Evolutionary conservation across 2,329 filamentous ascomycete genomes (phyloP).

Genomic region (Lojkania enalia): DNA sequence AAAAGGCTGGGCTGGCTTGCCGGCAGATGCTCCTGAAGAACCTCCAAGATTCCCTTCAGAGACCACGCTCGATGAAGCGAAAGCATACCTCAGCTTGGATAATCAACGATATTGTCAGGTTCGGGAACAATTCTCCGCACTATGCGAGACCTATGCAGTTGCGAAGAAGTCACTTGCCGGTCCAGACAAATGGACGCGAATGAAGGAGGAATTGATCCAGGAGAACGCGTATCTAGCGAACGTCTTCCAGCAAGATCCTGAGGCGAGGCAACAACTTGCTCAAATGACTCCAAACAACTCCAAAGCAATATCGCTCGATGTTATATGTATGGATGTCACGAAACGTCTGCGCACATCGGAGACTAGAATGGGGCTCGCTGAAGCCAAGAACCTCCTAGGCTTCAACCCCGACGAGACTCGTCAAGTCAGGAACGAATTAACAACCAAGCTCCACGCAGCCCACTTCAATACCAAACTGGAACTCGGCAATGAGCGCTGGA

Average conservation of each 20-base stretch:
- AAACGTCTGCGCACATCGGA: constrained; percentile 72
- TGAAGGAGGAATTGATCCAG: constrained; percentile 68
- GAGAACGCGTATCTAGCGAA: constrained; percentile 66
- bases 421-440: constrained; percentile 67
- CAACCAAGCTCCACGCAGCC: constrained; percentile 65
- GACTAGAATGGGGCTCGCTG: constrained; percentile 69
- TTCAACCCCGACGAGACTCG: constrained; percentile 71
- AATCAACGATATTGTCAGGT: constrained; percentile 65
- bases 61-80: constrained; percentile 78
- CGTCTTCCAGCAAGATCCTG: constrained; percentile 61
- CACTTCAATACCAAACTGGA: constrained; percentile 75
- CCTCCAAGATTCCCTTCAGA: constrained; percentile 79
- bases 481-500: constrained; percentile 71
- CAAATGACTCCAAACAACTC: constrained; percentile 50
- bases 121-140: constrained; percentile 67
- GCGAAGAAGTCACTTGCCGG: constrained; percentile 77
- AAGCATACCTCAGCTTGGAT: constrained; percentile 68
- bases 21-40: constrained; percentile 67
- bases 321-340: constrained; percentile 79
- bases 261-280: constrained; percentile 51
- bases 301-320: constrained; percentile 72
- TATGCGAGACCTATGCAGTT: constrained; percentile 69
- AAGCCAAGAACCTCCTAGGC: constrained; percentile 72
- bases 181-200: constrained; percentile 71
- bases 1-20: constrained; percentile 67